These are phyloP conservation scores for Cardamine resedifolia DNA, from an alignment of 345 rosid species.

Conservation along the genomic window DNA sequence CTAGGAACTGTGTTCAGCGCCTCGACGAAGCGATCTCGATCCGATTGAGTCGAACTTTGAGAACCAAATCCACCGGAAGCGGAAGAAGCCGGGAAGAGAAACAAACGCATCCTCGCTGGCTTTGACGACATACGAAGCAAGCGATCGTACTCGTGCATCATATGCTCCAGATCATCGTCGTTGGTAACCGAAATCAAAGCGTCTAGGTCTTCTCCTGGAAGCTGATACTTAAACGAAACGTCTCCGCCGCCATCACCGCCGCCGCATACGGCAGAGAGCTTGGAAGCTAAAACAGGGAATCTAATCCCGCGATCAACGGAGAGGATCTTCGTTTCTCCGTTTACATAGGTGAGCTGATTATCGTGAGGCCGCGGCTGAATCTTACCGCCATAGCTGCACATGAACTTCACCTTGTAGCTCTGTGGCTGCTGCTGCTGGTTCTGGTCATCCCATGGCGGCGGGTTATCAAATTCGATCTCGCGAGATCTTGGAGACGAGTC, in stretches of 20 bases:
- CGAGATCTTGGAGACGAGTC: constrained; percentile 94
- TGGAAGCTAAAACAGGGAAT: constrained; percentile 57
- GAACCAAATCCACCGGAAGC: constrained; percentile 45
- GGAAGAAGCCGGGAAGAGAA: constrained; percentile 54
- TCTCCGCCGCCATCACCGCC: constrained; percentile 43
- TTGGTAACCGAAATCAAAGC: constrained; percentile 91
- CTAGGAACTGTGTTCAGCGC: constrained; percentile 53
- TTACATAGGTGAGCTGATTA: constrained; percentile 77
- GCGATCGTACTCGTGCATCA: constrained; percentile 96
- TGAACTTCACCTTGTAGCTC: constrained; percentile 65
- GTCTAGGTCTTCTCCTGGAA: constrained; percentile 93
- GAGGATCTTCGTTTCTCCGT: constrained; percentile 91
- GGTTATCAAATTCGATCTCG: constrained; percentile 80
- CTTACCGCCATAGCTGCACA: constrained; percentile 94
- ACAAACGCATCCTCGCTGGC: constrained; percentile 87
- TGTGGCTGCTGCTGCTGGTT: constrained; percentile 33
- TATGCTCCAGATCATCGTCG: constrained; percentile 90
- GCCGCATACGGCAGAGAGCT: constrained; percentile 58
- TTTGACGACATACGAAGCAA: constrained; percentile 60
- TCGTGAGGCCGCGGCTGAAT: constrained; percentile 96
- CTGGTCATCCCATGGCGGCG: constrained; percentile 81
- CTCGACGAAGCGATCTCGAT: constrained; percentile 76
- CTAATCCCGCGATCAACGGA: constrained; percentile 70
- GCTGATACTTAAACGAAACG: constrained; percentile 84
- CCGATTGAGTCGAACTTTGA: constrained; percentile 56